Percentiles rank a stretch among this genome's conserved stretches.
These are phyloP conservation scores for Polytrichum formosum DNA, from an alignment of 225 moss, liverwort and hornwort genomes.

Conservation along the genomic window DNA sequence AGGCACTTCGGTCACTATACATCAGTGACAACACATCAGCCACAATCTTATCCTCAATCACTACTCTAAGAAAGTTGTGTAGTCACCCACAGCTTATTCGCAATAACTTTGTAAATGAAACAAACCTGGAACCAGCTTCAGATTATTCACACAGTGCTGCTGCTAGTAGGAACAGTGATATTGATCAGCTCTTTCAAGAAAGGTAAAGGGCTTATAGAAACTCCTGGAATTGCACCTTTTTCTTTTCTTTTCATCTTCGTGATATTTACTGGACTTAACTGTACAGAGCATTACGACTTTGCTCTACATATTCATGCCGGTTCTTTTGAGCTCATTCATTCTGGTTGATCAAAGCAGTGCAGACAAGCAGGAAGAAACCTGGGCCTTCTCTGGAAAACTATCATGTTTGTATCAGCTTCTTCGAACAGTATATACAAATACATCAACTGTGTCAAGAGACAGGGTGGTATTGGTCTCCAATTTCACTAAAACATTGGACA, in stretches of 20 bases:
- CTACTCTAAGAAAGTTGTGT: constrained; percentile 78
- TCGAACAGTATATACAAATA: constrained; percentile 21
- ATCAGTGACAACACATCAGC: constrained; percentile 53
- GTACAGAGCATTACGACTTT: no score
- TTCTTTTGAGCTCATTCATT: constrained; percentile 1
- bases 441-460: constrained; percentile 37
- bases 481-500: constrained; percentile 77
- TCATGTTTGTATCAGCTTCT: constrained; percentile 50
- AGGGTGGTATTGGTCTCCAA: constrained; percentile 86
- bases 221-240: neutral
- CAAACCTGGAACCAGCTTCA: constrained; percentile 23
- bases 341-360: constrained; percentile 16
- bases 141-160: neutral
- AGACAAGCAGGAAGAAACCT: constrained; percentile 36
- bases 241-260: neutral
- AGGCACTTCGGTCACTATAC: constrained; percentile 50
- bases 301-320: neutral
- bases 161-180: neutral
- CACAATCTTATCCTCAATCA: constrained; percentile 71
- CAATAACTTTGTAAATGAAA: constrained; percentile 35
- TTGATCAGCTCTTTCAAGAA: constrained; percentile 15
- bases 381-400: constrained; percentile 72
- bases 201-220: constrained; percentile 28
- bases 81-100: constrained; percentile 72
- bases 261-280: no score